phyloP scores from a whole-genome alignment of 75 land plant genomes.

The Pinus taeda region DNA sequence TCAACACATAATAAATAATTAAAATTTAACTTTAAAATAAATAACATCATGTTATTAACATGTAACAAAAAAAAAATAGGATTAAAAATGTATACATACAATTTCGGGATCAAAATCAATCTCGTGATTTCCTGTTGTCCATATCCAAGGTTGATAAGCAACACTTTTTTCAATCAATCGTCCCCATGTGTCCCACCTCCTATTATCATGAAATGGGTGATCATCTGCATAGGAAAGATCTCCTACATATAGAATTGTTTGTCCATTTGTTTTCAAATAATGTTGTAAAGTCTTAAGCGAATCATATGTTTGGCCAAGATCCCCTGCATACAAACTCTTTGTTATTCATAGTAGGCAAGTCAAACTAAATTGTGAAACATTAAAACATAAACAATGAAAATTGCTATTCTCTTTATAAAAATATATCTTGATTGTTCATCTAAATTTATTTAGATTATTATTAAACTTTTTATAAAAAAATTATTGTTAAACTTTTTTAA shows the following conservation, averaged over 20 bases:
- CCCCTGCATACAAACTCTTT: slow-evolving; percentile 41
- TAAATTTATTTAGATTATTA: too few species aligned
- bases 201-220: slow-evolving; percentile 66
- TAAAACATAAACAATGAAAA: too few species aligned
- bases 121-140: slow-evolving; percentile 96
- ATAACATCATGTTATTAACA: too few species aligned
- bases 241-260: slow-evolving; percentile 69
- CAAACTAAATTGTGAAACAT: too few species aligned
- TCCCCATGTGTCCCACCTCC: slow-evolving; percentile 81
- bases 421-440: too few species aligned
- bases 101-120: slow-evolving; percentile 74
- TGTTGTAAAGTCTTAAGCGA: slow-evolving; percentile 74
- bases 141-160: slow-evolving; percentile 94
- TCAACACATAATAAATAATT: too few species aligned
- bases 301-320: slow-evolving; percentile 85
- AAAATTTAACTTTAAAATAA: too few species aligned
- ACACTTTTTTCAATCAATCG: slow-evolving; percentile 75
- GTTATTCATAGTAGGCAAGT: too few species aligned
- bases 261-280: slow-evolving; percentile 64
- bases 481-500: too few species aligned
- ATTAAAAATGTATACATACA: slow-evolving; percentile 21
- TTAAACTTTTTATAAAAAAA: too few species aligned
- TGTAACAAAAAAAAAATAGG: too few species aligned
- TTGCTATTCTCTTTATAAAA: too few species aligned
- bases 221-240: slow-evolving; percentile 90